A percentile compares a stretch with the other conserved stretches of the same genome.
These are phyloP conservation scores for Saccharum hybrid DNA, from an alignment of 202 grass and related monocot species.

Conservation along the genomic window DNA sequence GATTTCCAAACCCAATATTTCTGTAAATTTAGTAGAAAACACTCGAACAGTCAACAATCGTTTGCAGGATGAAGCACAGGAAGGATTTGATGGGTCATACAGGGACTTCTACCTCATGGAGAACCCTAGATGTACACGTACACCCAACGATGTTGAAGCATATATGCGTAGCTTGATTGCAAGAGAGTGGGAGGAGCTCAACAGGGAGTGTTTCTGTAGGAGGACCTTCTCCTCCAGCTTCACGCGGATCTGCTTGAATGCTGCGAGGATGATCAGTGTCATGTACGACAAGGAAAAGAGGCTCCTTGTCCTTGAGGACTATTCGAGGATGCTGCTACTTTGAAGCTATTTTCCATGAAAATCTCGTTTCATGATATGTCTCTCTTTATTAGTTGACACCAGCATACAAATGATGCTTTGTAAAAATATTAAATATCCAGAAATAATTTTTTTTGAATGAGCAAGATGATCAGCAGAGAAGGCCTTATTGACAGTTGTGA, in stretches of 20 bases:
- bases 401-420: no score
- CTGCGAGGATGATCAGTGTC: slow-evolving; percentile 56
- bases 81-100: slow-evolving; percentile 67
- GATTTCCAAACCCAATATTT: no score
- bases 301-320: slow-evolving; percentile 55
- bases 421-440: no score
- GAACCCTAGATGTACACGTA: slow-evolving; percentile 44
- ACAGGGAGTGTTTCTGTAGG: slow-evolving; percentile 51
- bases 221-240: slow-evolving; percentile 38
- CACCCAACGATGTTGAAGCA: slow-evolving; percentile 11
- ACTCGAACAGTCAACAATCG: no score
- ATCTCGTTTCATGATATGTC: no score
- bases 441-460: no score
- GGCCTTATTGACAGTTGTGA: no score
- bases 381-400: no score
- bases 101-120: slow-evolving; percentile 60
- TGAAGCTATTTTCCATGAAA: background rate
- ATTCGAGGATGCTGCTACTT: slow-evolving; percentile 39
- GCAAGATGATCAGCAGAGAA: no score
- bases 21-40: no score
- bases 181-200: slow-evolving; percentile 59
- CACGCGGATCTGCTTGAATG: slow-evolving; percentile 33
- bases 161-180: slow-evolving; percentile 48
- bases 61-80: slow-evolving; percentile 65
- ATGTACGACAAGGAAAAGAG: slow-evolving; percentile 57